A percentile compares a stretch with the other conserved stretches of the same genome.
These are phyloP conservation scores for Aspergillus tanneri DNA, from an alignment of 2,329 filamentous ascomycete species.

Conservation along the genomic window DNA sequence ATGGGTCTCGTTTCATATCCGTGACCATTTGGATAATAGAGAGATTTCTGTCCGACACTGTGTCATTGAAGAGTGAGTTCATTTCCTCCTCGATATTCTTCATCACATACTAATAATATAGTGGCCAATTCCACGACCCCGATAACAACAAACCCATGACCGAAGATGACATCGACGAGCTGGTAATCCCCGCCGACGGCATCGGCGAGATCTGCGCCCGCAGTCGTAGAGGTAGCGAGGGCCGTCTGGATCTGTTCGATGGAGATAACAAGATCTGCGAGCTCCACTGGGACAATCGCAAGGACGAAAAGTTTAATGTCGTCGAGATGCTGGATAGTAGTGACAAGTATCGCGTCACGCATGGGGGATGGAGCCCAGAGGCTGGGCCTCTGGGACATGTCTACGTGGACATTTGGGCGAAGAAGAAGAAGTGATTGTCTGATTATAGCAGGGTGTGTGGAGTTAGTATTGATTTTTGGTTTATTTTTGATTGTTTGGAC, in stretches of 20 bases:
- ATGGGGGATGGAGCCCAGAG: conserved; percentile 32
- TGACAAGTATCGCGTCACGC: conserved; percentile 28
- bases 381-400: conserved; percentile 33
- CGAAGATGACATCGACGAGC: conserved; percentile 32
- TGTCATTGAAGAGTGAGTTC: conserved; percentile 29
- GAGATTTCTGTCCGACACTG: conserved; percentile 28
- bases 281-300: conserved; percentile 34
- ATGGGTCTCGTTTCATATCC: conserved; percentile 32
- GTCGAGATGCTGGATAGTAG: conserved; percentile 29
- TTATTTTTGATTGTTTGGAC: too few relatives aligned
- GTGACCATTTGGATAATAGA: conserved; percentile 28
- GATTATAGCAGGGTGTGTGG: too few relatives aligned
- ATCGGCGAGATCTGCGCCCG: conserved; percentile 33
- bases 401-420: conserved; percentile 27
- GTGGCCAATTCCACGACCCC: conserved; percentile 31
- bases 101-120: conserved; percentile 8
- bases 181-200: conserved; percentile 28
- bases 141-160: conserved; percentile 25
- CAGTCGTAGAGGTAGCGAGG: conserved; percentile 34
- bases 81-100: neutral
- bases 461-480: too few relatives aligned
- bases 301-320: conserved; percentile 22
- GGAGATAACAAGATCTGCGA: conserved; percentile 34
- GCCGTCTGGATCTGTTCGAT: conserved; percentile 34
- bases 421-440: conserved; percentile 26